Evolutionary conservation across 441 rosid genomes (phyloP).

Genomic region (Sinapis alba): DNA sequence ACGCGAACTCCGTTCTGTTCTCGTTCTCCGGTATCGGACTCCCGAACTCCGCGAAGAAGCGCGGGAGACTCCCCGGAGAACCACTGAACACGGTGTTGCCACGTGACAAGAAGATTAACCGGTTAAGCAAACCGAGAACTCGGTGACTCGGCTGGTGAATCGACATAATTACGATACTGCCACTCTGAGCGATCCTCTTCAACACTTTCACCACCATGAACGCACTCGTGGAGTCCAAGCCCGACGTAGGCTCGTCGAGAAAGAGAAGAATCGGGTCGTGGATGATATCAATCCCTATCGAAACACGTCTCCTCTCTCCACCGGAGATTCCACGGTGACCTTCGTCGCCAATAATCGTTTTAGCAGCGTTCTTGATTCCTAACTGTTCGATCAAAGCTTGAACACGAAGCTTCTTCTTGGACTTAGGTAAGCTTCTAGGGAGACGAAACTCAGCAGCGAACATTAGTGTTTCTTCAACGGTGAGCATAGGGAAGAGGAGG

Average conservation of each 20-base stretch:
- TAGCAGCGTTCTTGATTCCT: conserved; percentile 72
- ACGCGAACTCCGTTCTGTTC: conserved; percentile 74
- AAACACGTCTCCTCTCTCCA: conserved; percentile 82
- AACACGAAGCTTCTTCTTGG: conserved; percentile 65
- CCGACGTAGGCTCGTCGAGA: conserved; percentile 88
- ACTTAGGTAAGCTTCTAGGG: conserved; percentile 61
- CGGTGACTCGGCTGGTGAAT: conserved; percentile 85
- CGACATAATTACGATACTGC: conserved; percentile 84
- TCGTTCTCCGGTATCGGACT: conserved; percentile 78
- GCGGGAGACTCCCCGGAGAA: conserved; percentile 54
- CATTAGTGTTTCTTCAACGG: conserved; percentile 75
- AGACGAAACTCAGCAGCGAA: conserved; percentile 79
- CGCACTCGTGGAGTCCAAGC: conserved; percentile 84
- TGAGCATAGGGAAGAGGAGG: conserved; percentile 67
- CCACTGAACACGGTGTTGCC: conserved; percentile 88
- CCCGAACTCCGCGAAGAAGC: conserved; percentile 65
- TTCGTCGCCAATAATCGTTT: conserved; percentile 85
- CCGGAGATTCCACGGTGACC: conserved; percentile 88
- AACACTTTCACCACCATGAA: conserved; percentile 84
- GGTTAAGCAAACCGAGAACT: conserved; percentile 68
- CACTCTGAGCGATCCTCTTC: conserved; percentile 79
- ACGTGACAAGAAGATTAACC: conserved; percentile 68
- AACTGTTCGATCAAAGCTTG: conserved; percentile 75
- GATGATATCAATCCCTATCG: conserved; percentile 79
- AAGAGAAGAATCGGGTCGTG: conserved; percentile 79